Evolutionary conservation across 2,329 filamentous ascomycete genomes (phyloP).

Genomic region (Phialocephala subalpina): DNA sequence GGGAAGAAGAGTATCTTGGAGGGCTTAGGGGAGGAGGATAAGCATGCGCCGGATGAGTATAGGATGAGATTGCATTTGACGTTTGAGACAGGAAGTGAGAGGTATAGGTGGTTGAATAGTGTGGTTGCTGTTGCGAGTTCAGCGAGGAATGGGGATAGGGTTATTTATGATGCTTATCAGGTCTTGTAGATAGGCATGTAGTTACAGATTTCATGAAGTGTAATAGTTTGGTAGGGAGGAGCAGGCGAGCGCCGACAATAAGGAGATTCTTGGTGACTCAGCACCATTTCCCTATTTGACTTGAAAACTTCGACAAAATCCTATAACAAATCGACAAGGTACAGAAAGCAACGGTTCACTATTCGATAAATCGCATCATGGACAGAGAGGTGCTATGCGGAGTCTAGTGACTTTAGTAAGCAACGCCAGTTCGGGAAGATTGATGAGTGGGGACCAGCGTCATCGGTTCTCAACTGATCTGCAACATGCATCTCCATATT

Average conservation of each 20-base stretch:
- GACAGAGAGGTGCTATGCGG: too few relatives aligned
- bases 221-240: too few relatives aligned
- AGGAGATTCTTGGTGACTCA: not conserved
- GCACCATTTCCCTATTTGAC: too few relatives aligned
- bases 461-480: too few relatives aligned
- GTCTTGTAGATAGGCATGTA: too few relatives aligned
- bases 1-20: slow-evolving; percentile 35
- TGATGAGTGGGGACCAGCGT: too few relatives aligned
- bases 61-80: slow-evolving; percentile 42
- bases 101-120: slow-evolving; percentile 42
- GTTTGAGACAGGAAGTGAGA: slow-evolving; percentile 40
- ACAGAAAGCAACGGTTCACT: not conserved
- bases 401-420: too few relatives aligned
- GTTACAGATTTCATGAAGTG: too few relatives aligned
- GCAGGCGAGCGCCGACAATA: not conserved
- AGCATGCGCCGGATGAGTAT: slow-evolving; percentile 38
- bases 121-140: slow-evolving; percentile 25
- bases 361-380: too few relatives aligned
- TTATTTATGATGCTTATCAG: slow-evolving; percentile 32
- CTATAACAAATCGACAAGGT: not conserved
- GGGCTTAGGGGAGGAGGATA: slow-evolving; percentile 37
- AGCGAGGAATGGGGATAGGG: slow-evolving; percentile 22
- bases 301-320: too few relatives aligned
- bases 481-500: too few relatives aligned
- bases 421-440: too few relatives aligned